A percentile compares a stretch with the other conserved stretches of the same genome.
Conservation (phyloP, 2,329 filamentous ascomycete genomes). For the Tolypocladium sp. region DNA sequence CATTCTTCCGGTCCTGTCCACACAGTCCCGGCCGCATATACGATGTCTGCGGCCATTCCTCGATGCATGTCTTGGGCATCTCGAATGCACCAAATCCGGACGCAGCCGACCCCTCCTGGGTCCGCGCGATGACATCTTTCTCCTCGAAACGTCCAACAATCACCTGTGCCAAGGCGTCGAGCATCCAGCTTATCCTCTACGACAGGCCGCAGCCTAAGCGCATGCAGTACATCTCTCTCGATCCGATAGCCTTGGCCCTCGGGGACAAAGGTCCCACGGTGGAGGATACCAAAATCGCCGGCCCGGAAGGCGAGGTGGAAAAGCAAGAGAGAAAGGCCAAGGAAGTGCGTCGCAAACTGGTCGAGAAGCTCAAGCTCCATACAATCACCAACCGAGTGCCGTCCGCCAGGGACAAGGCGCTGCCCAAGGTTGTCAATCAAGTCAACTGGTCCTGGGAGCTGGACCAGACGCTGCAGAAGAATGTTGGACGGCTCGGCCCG, state of each 20-base stretch:
- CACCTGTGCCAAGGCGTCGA: conserved; percentile 60
- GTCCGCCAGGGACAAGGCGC: conserved; percentile 73
- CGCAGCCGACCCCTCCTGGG: conserved; percentile 56
- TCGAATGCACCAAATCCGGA: conserved; percentile 54
- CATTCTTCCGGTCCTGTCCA: conserved; percentile 72
- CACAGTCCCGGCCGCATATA: conserved; percentile 76
- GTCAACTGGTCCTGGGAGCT: conserved; percentile 95
- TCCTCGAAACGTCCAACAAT: conserved; percentile 57
- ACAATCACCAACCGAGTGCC: conserved; percentile 68
- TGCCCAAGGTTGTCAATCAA: conserved; percentile 79
- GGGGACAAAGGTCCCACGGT: conserved; percentile 54
- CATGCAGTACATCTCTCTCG: conserved; percentile 95
- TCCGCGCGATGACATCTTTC: conserved; percentile 49
- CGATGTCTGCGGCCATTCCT: conserved; percentile 71
- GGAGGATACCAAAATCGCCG: conserved; percentile 25
- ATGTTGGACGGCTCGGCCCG: conserved; percentile 74
- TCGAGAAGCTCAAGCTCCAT: conserved; percentile 82
- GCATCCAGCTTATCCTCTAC: conserved; percentile 82
- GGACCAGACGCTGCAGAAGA: conserved; percentile 76
- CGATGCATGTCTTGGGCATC: conserved; percentile 78
- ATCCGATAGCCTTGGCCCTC: conserved; percentile 79
- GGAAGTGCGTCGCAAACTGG: conserved; percentile 54
- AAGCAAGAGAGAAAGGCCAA: conserved; percentile 49
- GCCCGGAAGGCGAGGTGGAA: conserved; percentile 65
- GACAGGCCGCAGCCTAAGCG: conserved; percentile 73